A percentile compares a stretch with the other conserved stretches of the same genome.
phyloP scores from a whole-genome alignment of 1,139 yeast species.

The Pichia sp. region DNA sequence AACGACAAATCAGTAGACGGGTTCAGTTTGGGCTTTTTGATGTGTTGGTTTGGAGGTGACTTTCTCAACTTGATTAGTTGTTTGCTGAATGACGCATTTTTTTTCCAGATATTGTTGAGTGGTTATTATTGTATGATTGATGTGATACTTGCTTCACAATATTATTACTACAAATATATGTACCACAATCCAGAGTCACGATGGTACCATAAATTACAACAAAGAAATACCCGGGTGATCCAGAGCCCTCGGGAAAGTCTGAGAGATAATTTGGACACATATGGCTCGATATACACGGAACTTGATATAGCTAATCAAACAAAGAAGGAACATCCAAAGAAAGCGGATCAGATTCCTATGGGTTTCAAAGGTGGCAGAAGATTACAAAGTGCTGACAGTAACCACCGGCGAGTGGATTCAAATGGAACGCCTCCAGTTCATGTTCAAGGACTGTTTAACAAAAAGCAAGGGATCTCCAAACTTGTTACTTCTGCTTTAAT shows the following conservation, averaged over 20 bases:
- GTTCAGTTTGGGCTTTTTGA: constrained; percentile 64
- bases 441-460: background rate
- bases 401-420: too few species aligned
- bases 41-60: constrained; percentile 83
- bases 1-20: constrained; percentile 78
- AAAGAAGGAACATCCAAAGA: too few species aligned
- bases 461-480: constrained; percentile 1
- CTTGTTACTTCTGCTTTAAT: constrained; percentile 22
- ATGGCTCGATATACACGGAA: constrained; percentile 7
- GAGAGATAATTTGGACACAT: constrained; percentile 12
- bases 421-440: background rate
- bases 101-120: constrained; percentile 71
- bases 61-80: constrained; percentile 75
- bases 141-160: constrained; percentile 62
- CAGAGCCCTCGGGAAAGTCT: constrained; percentile 19
- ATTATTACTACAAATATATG: constrained; percentile 53
- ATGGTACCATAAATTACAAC: constrained; percentile 22
- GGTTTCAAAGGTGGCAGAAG: too few species aligned
- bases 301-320: background rate
- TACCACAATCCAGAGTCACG: constrained; percentile 24
- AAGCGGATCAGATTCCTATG: too few species aligned
- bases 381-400: too few species aligned
- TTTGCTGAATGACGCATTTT: constrained; percentile 62
- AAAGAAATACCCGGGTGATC: constrained; percentile 4
- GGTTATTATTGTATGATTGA: constrained; percentile 72